Conservation (phyloP, 495 filamentous ascomycete genomes). For the Penicillium malachiteum region DNA sequence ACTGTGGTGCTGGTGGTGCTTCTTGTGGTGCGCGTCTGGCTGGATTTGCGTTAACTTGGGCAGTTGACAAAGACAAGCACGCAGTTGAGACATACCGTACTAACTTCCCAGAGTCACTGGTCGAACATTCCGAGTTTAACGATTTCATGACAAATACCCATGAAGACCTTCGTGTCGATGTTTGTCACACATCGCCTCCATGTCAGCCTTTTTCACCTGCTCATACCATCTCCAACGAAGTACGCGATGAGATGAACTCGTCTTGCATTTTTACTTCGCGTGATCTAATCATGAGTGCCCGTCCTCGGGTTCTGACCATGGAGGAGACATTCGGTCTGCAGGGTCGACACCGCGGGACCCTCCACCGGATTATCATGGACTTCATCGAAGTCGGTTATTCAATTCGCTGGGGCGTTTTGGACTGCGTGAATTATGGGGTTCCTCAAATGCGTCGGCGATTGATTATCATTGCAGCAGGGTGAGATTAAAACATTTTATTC, state of each 20-base stretch:
- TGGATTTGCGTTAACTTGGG: constrained; percentile 58
- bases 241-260: constrained; percentile 71
- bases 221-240: constrained; percentile 58
- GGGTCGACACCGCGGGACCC: constrained; percentile 47
- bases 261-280: constrained; percentile 66
- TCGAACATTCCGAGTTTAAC: constrained; percentile 21
- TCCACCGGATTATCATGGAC: constrained; percentile 60
- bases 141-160: constrained; percentile 29
- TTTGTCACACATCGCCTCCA: constrained; percentile 79
- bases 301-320: constrained; percentile 73
- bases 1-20: constrained; percentile 76
- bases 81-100: constrained; percentile 56
- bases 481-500: constrained; percentile 18
- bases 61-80: constrained; percentile 57
- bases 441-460: constrained; percentile 62
- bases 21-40: constrained; percentile 66
- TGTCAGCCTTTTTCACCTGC: constrained; percentile 82
- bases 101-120: constrained; percentile 61
- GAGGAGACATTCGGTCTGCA: constrained; percentile 78
- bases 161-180: constrained; percentile 53
- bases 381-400: constrained; percentile 70
- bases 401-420: constrained; percentile 56
- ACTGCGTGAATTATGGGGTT: constrained; percentile 60
- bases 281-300: constrained; percentile 55
- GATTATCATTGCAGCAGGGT: constrained; percentile 79